Evolutionary conservation across 2,329 filamentous ascomycete genomes (phyloP), one percentile per base, ranked within the genome.

Genomic region (Aplosporella prunicola): DNA sequence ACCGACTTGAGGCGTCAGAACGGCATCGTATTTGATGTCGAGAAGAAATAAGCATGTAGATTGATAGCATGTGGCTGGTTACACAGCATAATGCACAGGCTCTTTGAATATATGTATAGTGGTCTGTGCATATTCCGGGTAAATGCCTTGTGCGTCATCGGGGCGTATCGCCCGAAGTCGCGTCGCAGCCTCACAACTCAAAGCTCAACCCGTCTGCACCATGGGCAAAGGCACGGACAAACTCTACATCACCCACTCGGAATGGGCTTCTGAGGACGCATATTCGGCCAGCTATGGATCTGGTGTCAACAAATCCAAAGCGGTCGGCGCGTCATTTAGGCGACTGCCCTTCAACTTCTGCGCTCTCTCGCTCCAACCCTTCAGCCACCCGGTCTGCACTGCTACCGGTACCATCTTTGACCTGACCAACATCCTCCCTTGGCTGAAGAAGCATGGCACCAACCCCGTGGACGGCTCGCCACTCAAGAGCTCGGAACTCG

Each of bases 341-440:
- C 82, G 86, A 30, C 74, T 98, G 1, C 91, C 93, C 20, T 98
- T 93, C 74, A 96, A 95, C 70, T 96, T 91, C 66, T 98, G 91
- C 74, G 86, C 91, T 44, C 80, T 93, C 25, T 93, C 85, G 43
- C 79, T 98, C 22, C 91, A 96, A 56, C 93, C 93, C 6, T 98
- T 95, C 67, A 77, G 80, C 54, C 84, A 94, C 53, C 88, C 91
- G 5, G 91, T 98, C 23, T 98, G 91, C 68, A 96, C 89, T 1
- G 55, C 74, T 3, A 71, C 82, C 27, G 91, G 91, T 36, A 91
- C 81, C 9, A 89, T 93, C 43, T 98, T 96, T 61, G 93, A 98
- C 54, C 75, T 95, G 50, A 89, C 91, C 49, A 85, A 94, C 53
- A 96, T 98, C 43, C 69, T 87, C 26, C 79, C 87, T 34, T 98